Base-by-base conservation (phyloP, 192 early-diverging fungal species). In the Coemansia nantahalensis region DNA sequence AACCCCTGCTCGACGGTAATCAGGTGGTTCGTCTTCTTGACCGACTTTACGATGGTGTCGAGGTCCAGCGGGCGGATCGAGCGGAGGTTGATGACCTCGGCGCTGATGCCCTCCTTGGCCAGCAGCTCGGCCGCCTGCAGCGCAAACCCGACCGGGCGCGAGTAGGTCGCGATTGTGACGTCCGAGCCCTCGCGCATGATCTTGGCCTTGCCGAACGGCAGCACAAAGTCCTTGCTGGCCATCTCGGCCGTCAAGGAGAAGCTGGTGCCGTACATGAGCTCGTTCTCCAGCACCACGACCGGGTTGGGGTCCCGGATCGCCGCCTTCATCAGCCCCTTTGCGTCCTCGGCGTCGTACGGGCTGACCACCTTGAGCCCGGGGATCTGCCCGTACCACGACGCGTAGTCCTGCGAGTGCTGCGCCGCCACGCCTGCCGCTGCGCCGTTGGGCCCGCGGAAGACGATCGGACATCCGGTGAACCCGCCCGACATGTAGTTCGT, bases 371-470 rank as follows among this genome's bases (percentile, higher is more conserved):
- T 97, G 45, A 98, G 82, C 52, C 95, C 92, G 23, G 94, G 94
- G 51, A 97, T 90, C 54, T 89, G 87, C 30, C 94, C 96, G 76
- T 95, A 97, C 94, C 96, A 98, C 62, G 93, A 90, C 56, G 96
- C 92, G 67, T 90, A 98, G 76, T 90, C 90, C 80, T 98, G 96
- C 24, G 96, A 96, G 82, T 98, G 96, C 79, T 98, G 96, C 36
- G 96, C 96, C 56, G 79, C 96, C 23, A 98, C 96, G 64, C 94
- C 94, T 35, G 93, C 88, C 43, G 96, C 94, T 22, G 90, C 92
- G 58, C 96, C 96, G 81, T 98, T 98, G 51, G 96, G 96, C 12
- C 96, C 96, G 59, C 96, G 88, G 86, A 98, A 98, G 15, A 96
- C 94, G 65, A 97, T 95, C 24, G 96, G 95, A 67, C 91, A 92